A percentile compares a stretch with the other conserved stretches of the same genome.
Evolutionary conservation across 2,329 filamentous ascomycete genomes (phyloP).

Genomic region (Venturia effusa): DNA sequence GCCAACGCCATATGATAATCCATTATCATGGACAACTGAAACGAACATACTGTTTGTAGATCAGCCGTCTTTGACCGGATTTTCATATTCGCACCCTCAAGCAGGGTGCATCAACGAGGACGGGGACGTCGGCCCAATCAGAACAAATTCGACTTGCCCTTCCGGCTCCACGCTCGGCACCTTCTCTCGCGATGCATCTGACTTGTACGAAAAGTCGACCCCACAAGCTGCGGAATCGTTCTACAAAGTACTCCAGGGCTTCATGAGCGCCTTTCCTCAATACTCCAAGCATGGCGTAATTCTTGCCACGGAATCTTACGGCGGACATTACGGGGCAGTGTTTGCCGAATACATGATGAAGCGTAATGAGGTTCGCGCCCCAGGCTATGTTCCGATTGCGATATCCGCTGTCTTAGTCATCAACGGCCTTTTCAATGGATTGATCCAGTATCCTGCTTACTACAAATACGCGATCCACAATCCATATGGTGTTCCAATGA

Average conservation of each 20-base stretch:
- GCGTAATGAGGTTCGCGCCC: slow-evolving; percentile 20
- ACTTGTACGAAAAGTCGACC: slow-evolving; percentile 17
- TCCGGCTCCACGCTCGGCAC: slow-evolving; percentile 38
- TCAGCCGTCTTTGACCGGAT: slow-evolving; percentile 15
- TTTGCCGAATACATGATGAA: slow-evolving; percentile 26
- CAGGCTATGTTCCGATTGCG: not conserved
- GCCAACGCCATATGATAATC: slow-evolving; percentile 20
- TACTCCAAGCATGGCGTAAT: slow-evolving; percentile 20
- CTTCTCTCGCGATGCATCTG: slow-evolving; percentile 31
- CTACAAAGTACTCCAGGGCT: slow-evolving; percentile 31
- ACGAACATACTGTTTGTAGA: slow-evolving; percentile 15
- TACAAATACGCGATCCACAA: slow-evolving; percentile 27
- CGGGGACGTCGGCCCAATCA: slow-evolving; percentile 29
- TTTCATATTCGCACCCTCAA: slow-evolving; percentile 19
- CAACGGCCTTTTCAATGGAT: slow-evolving; percentile 48
- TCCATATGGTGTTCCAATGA: slow-evolving; percentile 27
- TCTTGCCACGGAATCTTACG: slow-evolving; percentile 28
- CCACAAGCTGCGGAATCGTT: not conserved
- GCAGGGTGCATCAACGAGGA: slow-evolving; percentile 32
- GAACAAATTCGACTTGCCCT: slow-evolving; percentile 38
- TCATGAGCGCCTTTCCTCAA: slow-evolving; percentile 25
- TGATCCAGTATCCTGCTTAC: slow-evolving; percentile 38
- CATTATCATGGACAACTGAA: slow-evolving; percentile 10
- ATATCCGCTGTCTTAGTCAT: slow-evolving; percentile 34
- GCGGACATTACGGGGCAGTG: slow-evolving; percentile 25